A percentile compares a stretch with the other conserved stretches of the same genome.
Conservation (phyloP, 441 rosid species). For the Metrosideros polymorpha region DNA sequence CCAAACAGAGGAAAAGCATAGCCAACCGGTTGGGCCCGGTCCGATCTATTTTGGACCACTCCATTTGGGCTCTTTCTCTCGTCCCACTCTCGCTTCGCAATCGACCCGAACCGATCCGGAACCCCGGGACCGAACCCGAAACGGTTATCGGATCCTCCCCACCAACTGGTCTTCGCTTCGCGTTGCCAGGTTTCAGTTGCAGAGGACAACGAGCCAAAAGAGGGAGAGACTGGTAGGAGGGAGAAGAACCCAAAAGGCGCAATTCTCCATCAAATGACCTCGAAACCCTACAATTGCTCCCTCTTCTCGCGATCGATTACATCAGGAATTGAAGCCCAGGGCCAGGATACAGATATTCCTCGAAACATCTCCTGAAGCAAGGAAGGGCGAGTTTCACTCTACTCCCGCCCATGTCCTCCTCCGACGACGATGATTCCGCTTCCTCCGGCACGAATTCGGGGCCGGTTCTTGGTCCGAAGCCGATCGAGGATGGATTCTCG, state of each 20-base stretch:
- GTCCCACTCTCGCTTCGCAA: no score
- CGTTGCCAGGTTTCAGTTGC: neutral
- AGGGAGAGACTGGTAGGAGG: neutral
- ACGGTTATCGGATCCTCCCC: neutral
- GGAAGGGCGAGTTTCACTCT: neutral
- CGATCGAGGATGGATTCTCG: neutral
- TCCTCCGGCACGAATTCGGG: neutral
- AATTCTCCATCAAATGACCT: neutral
- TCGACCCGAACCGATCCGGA: neutral
- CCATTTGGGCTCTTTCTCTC: neutral
- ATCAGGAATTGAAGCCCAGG: neutral
- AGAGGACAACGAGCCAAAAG: neutral
- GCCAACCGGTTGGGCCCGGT: neutral
- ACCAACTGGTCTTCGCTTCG: neutral
- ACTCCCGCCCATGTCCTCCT: neutral
- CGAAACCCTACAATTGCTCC: neutral
- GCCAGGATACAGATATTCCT: neutral
- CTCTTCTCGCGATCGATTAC: neutral
- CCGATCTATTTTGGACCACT: neutral
- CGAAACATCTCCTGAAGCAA: neutral
- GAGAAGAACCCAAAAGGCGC: neutral
- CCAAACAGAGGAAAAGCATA: neutral
- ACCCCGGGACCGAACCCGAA: neutral
- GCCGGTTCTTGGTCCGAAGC: neutral
- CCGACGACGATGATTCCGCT: neutral